These are phyloP conservation scores for Trichosporon faecale DNA, from an alignment of 1,284 basidiomycete species.

Conservation along the genomic window DNA sequence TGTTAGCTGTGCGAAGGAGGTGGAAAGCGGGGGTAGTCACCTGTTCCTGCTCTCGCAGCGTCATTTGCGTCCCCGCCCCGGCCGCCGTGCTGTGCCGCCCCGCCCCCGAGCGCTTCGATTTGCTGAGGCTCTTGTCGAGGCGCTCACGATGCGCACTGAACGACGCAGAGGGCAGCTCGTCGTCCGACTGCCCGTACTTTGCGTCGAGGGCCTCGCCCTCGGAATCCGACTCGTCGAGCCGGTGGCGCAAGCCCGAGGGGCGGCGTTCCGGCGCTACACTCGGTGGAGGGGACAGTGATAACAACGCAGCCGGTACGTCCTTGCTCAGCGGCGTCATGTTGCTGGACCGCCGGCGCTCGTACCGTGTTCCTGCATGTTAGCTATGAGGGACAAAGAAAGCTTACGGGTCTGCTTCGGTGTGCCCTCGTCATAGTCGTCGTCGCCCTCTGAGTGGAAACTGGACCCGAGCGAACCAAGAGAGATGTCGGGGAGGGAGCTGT, in stretches of 20 bases:
- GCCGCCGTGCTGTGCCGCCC: slow-evolving; percentile 50
- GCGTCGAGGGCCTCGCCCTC: slow-evolving; percentile 28
- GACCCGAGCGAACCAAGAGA: slow-evolving; percentile 49
- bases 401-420: neutral
- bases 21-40: slow-evolving; percentile 54
- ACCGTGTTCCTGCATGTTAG: neutral
- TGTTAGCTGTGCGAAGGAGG: slow-evolving; percentile 8
- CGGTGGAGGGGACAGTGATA: slow-evolving; percentile 39
- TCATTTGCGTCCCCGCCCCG: slow-evolving; percentile 55
- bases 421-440: slow-evolving; percentile 25
- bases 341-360: neutral
- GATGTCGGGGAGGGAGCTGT: slow-evolving; percentile 46
- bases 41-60: slow-evolving; percentile 90
- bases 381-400: neutral
- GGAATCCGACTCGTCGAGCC: slow-evolving; percentile 24
- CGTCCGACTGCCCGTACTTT: slow-evolving; percentile 25
- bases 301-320: slow-evolving; percentile 29
- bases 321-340: slow-evolving; percentile 6
- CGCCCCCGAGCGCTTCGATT: slow-evolving; percentile 35
- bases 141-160: slow-evolving; percentile 30
- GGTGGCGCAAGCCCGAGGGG: neutral
- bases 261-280: neutral
- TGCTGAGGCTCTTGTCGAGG: slow-evolving; percentile 16
- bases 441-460: slow-evolving; percentile 46
- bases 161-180: slow-evolving; percentile 28